These are phyloP conservation scores for Geosmithia putterillii DNA, from an alignment of 2,329 filamentous ascomycete species.

Conservation along the genomic window DNA sequence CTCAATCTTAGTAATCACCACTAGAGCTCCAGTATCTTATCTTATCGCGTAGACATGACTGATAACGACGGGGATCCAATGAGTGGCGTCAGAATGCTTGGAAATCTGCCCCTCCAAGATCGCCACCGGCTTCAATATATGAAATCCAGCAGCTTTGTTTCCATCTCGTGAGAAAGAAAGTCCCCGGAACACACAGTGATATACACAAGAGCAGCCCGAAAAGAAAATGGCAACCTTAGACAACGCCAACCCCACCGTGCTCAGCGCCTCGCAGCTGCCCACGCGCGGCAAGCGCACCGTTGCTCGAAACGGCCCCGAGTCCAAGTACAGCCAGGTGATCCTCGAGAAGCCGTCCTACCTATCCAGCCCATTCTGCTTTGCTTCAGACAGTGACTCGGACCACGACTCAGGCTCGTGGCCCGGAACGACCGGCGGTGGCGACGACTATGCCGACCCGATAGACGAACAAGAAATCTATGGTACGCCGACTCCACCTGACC, in stretches of 20 bases:
- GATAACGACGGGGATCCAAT: neutral
- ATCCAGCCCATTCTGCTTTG: constrained; percentile 22
- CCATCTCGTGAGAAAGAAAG: neutral
- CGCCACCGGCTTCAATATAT: neutral
- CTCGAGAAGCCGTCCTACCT: constrained; percentile 32
- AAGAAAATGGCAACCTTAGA: constrained; percentile 25
- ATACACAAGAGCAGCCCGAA: neutral
- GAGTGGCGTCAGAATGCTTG: constrained; percentile 1
- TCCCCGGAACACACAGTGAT: too few relatives aligned
- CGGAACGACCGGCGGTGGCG: neutral
- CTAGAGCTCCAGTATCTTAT: neutral
- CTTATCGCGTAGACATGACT: too few relatives aligned
- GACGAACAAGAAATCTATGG: constrained; percentile 97
- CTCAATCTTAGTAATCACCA: too few relatives aligned
- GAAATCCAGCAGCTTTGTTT: neutral
- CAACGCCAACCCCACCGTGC: constrained; percentile 88
- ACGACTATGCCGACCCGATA: constrained; percentile 54
- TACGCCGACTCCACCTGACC: too few relatives aligned
- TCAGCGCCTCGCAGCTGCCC: constrained; percentile 79
- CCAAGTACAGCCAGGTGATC: constrained; percentile 32
- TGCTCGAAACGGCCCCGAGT: constrained; percentile 32
- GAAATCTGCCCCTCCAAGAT: neutral
- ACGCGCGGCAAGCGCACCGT: constrained; percentile 49
- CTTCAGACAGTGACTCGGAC: constrained; percentile 14
- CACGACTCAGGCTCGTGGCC: neutral